phyloP scores from a whole-genome alignment of 2,329 filamentous ascomycete species.

The Sphaceloma murrayae region DNA sequence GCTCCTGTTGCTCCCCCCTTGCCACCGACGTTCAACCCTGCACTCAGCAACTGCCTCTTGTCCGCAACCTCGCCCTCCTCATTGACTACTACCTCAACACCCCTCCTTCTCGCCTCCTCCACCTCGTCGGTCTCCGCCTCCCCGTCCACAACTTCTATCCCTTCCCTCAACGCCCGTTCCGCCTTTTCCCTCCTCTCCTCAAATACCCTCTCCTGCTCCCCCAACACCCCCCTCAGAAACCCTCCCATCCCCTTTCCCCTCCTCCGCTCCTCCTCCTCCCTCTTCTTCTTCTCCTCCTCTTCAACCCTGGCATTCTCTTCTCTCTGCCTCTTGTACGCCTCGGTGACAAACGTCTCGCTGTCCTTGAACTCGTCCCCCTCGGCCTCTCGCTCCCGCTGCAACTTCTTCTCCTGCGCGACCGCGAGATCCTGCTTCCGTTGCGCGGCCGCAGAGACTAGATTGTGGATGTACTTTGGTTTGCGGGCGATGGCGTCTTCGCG shows the following conservation, averaged over 20 bases:
- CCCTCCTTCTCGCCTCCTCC: slow-evolving; percentile 55
- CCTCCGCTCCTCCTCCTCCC: slow-evolving; percentile 56
- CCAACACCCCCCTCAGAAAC: slow-evolving; percentile 67
- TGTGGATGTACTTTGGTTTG: slow-evolving; percentile 70
- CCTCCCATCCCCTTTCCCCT: slow-evolving; percentile 59
- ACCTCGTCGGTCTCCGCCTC: slow-evolving; percentile 46
- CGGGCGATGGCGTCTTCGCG: slow-evolving; percentile 49
- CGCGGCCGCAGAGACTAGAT: slow-evolving; percentile 62
- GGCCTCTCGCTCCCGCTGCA: slow-evolving; percentile 65
- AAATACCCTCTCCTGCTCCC: slow-evolving; percentile 60
- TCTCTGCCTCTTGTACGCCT: slow-evolving; percentile 71
- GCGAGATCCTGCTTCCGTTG: slow-evolving; percentile 67
- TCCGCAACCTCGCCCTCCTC: slow-evolving; percentile 78
- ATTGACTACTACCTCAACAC: slow-evolving; percentile 58
- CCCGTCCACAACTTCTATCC: slow-evolving; percentile 27
- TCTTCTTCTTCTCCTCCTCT: slow-evolving; percentile 57
- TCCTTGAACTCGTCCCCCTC: slow-evolving; percentile 73
- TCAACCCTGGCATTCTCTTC: slow-evolving; percentile 62
- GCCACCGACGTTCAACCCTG: slow-evolving; percentile 59
- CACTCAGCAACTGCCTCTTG: slow-evolving; percentile 67
- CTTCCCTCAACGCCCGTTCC: slow-evolving; percentile 33
- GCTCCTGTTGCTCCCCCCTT: slow-evolving; percentile 28
- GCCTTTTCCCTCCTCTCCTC: slow-evolving; percentile 60
- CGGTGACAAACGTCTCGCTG: slow-evolving; percentile 80
- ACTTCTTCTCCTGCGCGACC: slow-evolving; percentile 69